Percentiles rank a stretch among this genome's conserved stretches.
These are phyloP conservation scores for Candida maris DNA, from an alignment of 805 yeast genomes.

Conservation along the genomic window DNA sequence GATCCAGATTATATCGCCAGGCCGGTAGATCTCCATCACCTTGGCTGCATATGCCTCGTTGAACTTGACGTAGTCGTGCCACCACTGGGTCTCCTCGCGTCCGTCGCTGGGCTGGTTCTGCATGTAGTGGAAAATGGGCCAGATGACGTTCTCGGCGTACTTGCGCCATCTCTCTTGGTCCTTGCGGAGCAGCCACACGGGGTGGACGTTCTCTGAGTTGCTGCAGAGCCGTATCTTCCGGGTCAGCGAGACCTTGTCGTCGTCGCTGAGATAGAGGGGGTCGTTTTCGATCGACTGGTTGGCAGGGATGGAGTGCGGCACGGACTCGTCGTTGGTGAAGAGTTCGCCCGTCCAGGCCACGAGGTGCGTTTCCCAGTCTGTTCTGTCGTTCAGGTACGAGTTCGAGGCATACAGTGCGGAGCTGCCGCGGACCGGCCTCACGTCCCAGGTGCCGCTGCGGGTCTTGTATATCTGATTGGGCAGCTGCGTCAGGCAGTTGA, in stretches of 20 bases:
- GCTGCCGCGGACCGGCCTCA: constrained; percentile 70
- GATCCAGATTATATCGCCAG: constrained; percentile 91
- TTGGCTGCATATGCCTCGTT: constrained; percentile 87
- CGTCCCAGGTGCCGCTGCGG: constrained; percentile 47
- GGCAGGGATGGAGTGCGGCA: constrained; percentile 25
- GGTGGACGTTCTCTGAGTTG: constrained; percentile 58
- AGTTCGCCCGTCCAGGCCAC: constrained; percentile 97
- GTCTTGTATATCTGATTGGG: constrained; percentile 56
- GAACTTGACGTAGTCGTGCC: constrained; percentile 87
- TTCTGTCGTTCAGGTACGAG: constrained; percentile 54
- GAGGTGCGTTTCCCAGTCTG: constrained; percentile 83
- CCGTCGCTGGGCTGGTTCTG: constrained; percentile 72
- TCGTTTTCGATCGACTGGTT: constrained; percentile 43
- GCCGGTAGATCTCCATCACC: constrained; percentile 65
- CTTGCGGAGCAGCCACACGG: constrained; percentile 81
- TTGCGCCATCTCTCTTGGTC: constrained; percentile 82
- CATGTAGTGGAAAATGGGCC: constrained; percentile 96
- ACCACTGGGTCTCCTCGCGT: constrained; percentile 60
- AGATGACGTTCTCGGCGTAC: constrained; percentile 83
- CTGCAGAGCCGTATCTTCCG: constrained; percentile 42
- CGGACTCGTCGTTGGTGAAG: constrained; percentile 25
- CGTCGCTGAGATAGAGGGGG: constrained; percentile 55
- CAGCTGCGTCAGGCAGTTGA: constrained; percentile 63
- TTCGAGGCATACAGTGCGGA: constrained; percentile 80
- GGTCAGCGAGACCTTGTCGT: constrained; percentile 53